Evolutionary conservation across 2,329 filamentous ascomycete genomes (phyloP).

Genomic region (Pseudocercospora cruenta): DNA sequence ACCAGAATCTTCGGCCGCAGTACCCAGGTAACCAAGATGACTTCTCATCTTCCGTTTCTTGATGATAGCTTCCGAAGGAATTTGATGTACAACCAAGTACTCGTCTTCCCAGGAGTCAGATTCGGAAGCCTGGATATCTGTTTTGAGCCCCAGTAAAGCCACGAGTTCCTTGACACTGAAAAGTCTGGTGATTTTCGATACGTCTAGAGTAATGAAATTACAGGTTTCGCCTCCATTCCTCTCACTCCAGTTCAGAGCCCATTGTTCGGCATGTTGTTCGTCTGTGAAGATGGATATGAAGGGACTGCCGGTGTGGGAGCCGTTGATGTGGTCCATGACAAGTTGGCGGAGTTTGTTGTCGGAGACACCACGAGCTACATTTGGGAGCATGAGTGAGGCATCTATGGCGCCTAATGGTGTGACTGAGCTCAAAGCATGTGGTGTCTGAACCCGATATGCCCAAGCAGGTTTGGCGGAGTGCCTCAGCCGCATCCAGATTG

Average conservation of each 20-base stretch:
- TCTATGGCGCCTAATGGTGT: conserved; percentile 17
- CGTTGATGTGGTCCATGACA: conserved; percentile 19
- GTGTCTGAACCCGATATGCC: conserved; percentile 20
- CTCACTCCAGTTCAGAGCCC: conserved; percentile 17
- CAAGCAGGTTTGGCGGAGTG: conserved; percentile 15
- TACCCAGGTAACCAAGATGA: background rate
- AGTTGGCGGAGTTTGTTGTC: conserved; percentile 17
- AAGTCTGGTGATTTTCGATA: conserved; percentile 18
- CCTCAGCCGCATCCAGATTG: conserved; percentile 22
- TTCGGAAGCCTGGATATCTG: background rate
- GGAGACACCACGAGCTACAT: conserved; percentile 16
- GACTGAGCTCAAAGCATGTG: conserved; percentile 14
- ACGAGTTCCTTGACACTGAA: conserved; percentile 19
- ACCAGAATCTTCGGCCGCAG: conserved; percentile 1
- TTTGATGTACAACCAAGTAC: conserved; percentile 20
- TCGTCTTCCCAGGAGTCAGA: conserved; percentile 16
- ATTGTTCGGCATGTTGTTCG: conserved; percentile 13
- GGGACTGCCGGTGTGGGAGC: conserved; percentile 14
- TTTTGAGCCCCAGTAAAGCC: conserved; percentile 2
- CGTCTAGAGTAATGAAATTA: conserved; percentile 12
- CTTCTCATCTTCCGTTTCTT: conserved; percentile 5
- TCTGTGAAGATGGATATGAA: conserved; percentile 22
- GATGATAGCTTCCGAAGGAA: conserved; percentile 18
- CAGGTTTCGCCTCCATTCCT: conserved; percentile 12
- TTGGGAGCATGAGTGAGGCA: conserved; percentile 15